Percentiles rank a stretch among this genome's conserved stretches.
These are phyloP conservation scores for Ettlia oleoabundans DNA, from an alignment of 139 green algal genomes.

Conservation along the genomic window DNA sequence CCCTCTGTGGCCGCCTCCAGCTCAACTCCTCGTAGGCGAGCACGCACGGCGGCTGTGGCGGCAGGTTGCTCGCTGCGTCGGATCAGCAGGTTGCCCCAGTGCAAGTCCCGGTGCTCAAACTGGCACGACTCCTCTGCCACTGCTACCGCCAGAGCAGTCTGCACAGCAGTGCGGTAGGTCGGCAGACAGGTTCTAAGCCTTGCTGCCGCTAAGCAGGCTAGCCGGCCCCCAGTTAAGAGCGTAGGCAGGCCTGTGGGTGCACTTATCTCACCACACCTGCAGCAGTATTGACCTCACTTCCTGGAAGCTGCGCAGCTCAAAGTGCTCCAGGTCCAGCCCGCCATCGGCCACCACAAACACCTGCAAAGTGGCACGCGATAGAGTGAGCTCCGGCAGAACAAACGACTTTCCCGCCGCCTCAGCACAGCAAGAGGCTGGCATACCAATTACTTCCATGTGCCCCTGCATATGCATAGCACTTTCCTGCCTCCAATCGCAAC, in stretches of 20 bases:
- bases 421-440: background rate
- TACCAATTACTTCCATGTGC: too few relatives aligned
- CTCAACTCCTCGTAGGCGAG: conserved; percentile 37
- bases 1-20: background rate
- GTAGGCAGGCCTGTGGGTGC: background rate
- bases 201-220: too few relatives aligned
- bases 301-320: conserved; percentile 65
- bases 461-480: background rate
- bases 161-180: background rate
- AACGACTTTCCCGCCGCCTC: background rate
- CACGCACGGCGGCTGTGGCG: background rate
- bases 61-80: background rate
- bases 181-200: background rate
- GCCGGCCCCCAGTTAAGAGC: too few relatives aligned
- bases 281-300: conserved; percentile 86
- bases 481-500: background rate
- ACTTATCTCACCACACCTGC: conserved; percentile 66
- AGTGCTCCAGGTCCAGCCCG: conserved; percentile 91
- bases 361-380: background rate
- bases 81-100: conserved; percentile 90
- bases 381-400: background rate
- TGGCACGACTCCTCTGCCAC: conserved; percentile 84
- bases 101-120: conserved; percentile 99
- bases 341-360: conserved; percentile 77
- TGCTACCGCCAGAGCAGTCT: conserved; percentile 83